These are phyloP conservation scores for Vinca major DNA, from an alignment of 305 asterid species.

Conservation along the genomic window DNA sequence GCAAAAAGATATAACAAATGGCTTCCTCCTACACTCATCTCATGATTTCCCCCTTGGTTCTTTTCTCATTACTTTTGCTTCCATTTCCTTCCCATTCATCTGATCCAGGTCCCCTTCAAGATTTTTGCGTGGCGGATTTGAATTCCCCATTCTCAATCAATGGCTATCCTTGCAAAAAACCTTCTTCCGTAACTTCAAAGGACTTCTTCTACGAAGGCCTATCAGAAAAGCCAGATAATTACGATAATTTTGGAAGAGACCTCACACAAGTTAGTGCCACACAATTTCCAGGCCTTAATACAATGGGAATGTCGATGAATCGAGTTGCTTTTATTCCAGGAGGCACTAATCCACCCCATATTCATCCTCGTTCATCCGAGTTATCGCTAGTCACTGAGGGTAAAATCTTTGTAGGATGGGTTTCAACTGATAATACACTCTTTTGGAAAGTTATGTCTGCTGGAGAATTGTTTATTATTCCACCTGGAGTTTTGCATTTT, in stretches of 20 bases:
- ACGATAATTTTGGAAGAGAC: background rate
- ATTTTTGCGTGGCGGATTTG: background rate
- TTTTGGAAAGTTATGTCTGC: background rate
- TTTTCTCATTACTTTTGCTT: background rate
- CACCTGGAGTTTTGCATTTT: background rate
- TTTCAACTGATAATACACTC: background rate
- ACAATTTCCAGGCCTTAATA: slow-evolving; percentile 4
- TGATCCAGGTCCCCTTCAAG: slow-evolving; percentile 5
- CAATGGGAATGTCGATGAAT: slow-evolving; percentile 14
- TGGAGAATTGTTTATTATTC: slow-evolving; percentile 5
- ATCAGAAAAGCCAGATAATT: background rate
- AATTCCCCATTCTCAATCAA: background rate
- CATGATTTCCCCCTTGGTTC: background rate
- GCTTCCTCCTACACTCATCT: background rate
- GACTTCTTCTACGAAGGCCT: slow-evolving; percentile 11
- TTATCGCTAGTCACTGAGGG: background rate
- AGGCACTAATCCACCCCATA: slow-evolving; percentile 10
- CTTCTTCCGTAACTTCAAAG: background rate
- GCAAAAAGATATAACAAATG: no score
- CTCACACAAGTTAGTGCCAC: background rate
- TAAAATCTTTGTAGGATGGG: background rate
- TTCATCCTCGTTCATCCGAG: slow-evolving; percentile 1
- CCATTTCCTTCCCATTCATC: background rate
- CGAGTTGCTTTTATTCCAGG: slow-evolving; percentile 7
- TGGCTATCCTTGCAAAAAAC: slow-evolving; percentile 20